phyloP scores from a whole-genome alignment of 2,329 filamentous ascomycete genomes.

The Stenocarpella maydis region DNA sequence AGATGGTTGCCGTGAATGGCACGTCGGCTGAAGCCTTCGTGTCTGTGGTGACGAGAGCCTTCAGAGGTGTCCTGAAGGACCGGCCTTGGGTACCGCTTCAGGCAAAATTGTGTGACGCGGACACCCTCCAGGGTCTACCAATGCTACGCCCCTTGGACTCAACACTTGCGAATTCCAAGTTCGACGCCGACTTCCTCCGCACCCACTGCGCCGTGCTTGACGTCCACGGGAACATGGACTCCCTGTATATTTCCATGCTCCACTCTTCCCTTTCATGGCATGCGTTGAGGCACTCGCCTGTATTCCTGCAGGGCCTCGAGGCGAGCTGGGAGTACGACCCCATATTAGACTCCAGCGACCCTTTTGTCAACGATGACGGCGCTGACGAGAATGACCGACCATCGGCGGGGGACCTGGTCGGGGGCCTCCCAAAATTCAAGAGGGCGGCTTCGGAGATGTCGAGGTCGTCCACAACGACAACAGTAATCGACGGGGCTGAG shows the following conservation, averaged over 20 bases:
- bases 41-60: constrained; percentile 57
- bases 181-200: constrained; percentile 60
- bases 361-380: constrained; percentile 46
- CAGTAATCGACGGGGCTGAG: constrained; percentile 37
- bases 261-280: constrained; percentile 65
- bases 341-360: constrained; percentile 55
- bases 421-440: constrained; percentile 54
- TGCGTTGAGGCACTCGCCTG: constrained; percentile 55
- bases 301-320: constrained; percentile 62
- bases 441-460: constrained; percentile 62
- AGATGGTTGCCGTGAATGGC: constrained; percentile 62
- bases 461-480: constrained; percentile 49
- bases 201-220: constrained; percentile 65
- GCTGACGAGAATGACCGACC: constrained; percentile 49
- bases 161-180: constrained; percentile 51
- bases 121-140: constrained; percentile 62
- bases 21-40: constrained; percentile 58
- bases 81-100: constrained; percentile 66
- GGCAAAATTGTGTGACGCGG: constrained; percentile 64
- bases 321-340: constrained; percentile 61
- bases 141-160: constrained; percentile 65
- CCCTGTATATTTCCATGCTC: constrained; percentile 66
- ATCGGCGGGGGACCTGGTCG: constrained; percentile 57
- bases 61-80: constrained; percentile 57
- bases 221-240: constrained; percentile 62